Evolutionary conservation across 169 alveolate species (phyloP), one percentile per base, ranked within the genome.

Genomic region (Plasmodium chabaudi): DNA sequence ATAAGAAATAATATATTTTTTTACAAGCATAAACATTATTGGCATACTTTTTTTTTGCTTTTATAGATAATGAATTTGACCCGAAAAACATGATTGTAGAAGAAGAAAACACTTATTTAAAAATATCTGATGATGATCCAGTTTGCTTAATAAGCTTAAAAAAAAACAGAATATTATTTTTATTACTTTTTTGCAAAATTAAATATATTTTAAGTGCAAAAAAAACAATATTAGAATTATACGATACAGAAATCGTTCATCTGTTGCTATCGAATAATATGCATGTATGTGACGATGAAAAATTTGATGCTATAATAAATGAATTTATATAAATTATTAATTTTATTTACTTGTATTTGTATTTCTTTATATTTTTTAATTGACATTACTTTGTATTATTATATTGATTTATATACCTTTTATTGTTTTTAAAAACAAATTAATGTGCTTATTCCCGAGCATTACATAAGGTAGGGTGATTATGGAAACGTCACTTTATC

Each of bases 101-200:
- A 7, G 89, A 79, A 57, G 89, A 67, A 79, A 67, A 79, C 44
- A 44, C 53, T 60, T 67, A 65, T 47, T 60, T 79, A 67, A 79
- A 70, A 67, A 53, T 61, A 51, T n/a, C 55, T 23, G 89, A 65
- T 71, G 75, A 79, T 44, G 49, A 65, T 39, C 61, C 59, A 47
- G n/a, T 56, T 23, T 55, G 60, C 53, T 56, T 79, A 39, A 42
- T 23, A 9, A 79, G 68, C 44, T 56, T 79, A 51, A 79, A 79
- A 34, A 79, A 68, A 59, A 79, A 68, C 49, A 79, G 68, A 59
- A 47, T 70, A 13, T 27, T 79, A 63, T 79, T 79, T 53, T 53
- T 79, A 53, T 47, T 79, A 59, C 89, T 79, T 51, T 79, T 79
- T 70, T 67, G 89, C 19, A 79, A 79, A 47, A 49, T 79, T 23